Base-by-base conservation (phyloP, 257 asterid genomes). In the Cordia subcordata region DNA sequence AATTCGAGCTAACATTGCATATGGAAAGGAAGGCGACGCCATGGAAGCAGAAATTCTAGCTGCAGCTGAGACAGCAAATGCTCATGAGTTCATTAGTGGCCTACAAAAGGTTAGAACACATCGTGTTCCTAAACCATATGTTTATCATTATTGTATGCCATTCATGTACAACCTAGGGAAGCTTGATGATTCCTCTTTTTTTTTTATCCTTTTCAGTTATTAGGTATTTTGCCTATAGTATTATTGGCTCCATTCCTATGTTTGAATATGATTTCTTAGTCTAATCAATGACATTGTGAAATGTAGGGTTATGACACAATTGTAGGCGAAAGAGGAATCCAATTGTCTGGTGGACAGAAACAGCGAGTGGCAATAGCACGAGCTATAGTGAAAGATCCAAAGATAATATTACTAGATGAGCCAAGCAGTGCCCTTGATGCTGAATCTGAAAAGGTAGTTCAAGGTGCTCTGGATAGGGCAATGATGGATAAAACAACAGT, bases 401-500 rank as follows among this genome's bases (percentile, higher is more conserved):
- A 49, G 63, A 55, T 68, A 13, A 50, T 68, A 39, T 62, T 68
- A 21, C 59, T 68, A 4, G 68, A 68, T 38, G 68, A 68, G 55
- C 68, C 68, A 13, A 68, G 63, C 3, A 68, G 73, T 61, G 68
- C 73, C 8, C 58, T 68, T 9, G 73, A 68, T 45, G 46, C 73
- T 12, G 73, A 68, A 38, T 75, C 81, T 32, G 80, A 75, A 65
- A 75, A 68, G 40, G 63, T 67, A 16, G 80, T 70, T 46, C 77
- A 75, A 49, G 75, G 63, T 22, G 77, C 81, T 5, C 22, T 75
- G 10, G 77, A 71, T 23, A 67, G 68, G 1, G 75, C 61, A 11
- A 75, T 68, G 75, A 19, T 67, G 10, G 75, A 70, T 4, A 68
- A 72, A 49, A 75, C 77, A 11, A 71, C 75, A 0, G 51, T 75